phyloP scores from a whole-genome alignment of 1,284 basidiomycete species.

The Volvariella surrecta region DNA sequence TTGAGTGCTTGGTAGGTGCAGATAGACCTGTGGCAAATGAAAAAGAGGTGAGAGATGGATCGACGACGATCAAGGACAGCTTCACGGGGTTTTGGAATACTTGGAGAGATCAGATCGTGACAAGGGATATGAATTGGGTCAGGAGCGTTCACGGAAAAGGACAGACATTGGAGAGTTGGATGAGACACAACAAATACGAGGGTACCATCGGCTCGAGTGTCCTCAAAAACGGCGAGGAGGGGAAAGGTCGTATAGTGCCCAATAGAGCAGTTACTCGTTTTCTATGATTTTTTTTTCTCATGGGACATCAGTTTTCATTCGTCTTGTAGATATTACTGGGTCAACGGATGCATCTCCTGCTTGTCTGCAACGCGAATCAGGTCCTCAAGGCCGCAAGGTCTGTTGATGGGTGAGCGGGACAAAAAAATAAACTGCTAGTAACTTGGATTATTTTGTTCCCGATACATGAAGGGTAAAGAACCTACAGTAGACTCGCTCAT shows the following conservation, averaged over 20 bases:
- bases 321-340: no score
- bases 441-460: no score
- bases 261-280: constrained; percentile 12
- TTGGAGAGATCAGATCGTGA: constrained; percentile 33
- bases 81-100: constrained; percentile 32
- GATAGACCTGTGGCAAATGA: constrained; percentile 26
- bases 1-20: constrained; percentile 22
- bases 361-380: no score
- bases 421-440: no score
- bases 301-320: no score
- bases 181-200: constrained; percentile 16
- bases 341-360: no score
- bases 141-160: constrained; percentile 25
- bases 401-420: no score
- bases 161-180: constrained; percentile 18
- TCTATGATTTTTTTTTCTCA: neutral
- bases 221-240: constrained; percentile 22
- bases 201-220: constrained; percentile 15
- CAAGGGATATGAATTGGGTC: constrained; percentile 34
- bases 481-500: no score
- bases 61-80: constrained; percentile 28
- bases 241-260: constrained; percentile 17
- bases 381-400: no score
- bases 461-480: no score
- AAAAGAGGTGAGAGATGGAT: constrained; percentile 20